Percentiles rank a stretch among this genome's conserved stretches.
Evolutionary conservation across 345 rosid genomes (phyloP).

Genomic region (Euclidium syriacum): DNA sequence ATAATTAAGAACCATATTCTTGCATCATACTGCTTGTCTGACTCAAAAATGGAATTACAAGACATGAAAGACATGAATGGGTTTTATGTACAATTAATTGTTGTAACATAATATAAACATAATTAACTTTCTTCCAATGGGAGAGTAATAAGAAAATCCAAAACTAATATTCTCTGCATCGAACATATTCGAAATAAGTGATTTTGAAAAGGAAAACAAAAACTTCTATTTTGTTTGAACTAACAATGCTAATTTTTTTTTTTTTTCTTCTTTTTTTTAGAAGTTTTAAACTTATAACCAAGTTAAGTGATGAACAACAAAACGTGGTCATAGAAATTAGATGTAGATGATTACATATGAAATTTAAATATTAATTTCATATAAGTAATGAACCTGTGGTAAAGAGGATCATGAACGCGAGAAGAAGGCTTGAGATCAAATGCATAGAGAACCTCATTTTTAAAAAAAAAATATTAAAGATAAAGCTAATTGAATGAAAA

Average conservation of each 20-base stretch:
- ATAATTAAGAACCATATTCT: background rate
- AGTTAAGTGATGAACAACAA: background rate
- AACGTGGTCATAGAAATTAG: background rate
- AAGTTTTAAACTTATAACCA: background rate
- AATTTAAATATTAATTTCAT: background rate
- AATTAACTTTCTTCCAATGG: too few species aligned
- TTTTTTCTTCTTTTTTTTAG: too few species aligned
- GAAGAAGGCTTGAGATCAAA: constrained; percentile 21
- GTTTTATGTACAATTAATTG: too few species aligned
- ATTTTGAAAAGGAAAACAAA: too few species aligned
- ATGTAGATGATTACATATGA: background rate
- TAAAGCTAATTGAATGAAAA: background rate
- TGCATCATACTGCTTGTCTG: background rate
- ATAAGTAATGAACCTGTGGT: constrained; percentile 19
- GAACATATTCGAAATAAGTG: too few species aligned
- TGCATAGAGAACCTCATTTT: constrained; percentile 22
- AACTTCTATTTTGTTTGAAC: too few species aligned
- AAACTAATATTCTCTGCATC: too few species aligned
- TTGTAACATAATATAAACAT: too few species aligned
- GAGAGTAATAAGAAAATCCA: too few species aligned
- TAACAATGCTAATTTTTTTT: too few species aligned
- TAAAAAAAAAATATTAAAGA: background rate
- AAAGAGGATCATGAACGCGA: constrained; percentile 22
- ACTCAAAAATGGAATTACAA: too few species aligned
- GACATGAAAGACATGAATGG: background rate